Percentiles rank a stretch among this genome's conserved stretches.
phyloP scores from a whole-genome alignment of 202 grass and related monocot species.

The Cymbopogon flexuosus region DNA sequence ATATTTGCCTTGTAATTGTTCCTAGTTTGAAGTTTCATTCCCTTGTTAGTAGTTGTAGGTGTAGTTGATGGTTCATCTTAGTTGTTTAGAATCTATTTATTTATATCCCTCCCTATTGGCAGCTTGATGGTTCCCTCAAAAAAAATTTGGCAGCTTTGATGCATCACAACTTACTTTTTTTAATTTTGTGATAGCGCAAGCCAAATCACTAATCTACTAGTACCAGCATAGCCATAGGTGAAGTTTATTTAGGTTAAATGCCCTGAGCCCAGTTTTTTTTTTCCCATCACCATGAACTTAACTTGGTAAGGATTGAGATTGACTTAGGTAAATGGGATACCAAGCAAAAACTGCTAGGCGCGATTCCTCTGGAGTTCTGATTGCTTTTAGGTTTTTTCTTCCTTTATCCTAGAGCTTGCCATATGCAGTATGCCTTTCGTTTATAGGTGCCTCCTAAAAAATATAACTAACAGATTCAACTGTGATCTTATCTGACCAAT shows the following conservation, averaged over 20 bases:
- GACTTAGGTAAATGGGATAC: background rate
- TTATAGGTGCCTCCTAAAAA: background rate
- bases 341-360: background rate
- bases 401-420: background rate
- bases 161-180: background rate
- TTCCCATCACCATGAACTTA: background rate
- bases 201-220: conserved; percentile 8
- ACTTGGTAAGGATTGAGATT: background rate
- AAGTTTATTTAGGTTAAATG: conserved; percentile 24
- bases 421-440: background rate
- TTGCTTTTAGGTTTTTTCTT: background rate
- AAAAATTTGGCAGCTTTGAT: no score
- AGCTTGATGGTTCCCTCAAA: no score
- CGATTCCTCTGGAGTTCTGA: background rate
- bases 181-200: background rate
- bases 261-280: background rate
- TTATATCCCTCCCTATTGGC: background rate
- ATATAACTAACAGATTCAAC: background rate
- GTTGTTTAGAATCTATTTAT: background rate
- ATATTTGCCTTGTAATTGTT: background rate
- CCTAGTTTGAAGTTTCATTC: background rate
- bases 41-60: background rate
- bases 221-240: background rate
- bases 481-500: background rate
- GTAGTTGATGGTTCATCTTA: background rate